These are phyloP conservation scores for Apiospora sp. DNA, from an alignment of 2,329 filamentous ascomycete genomes.

Conservation along the genomic window DNA sequence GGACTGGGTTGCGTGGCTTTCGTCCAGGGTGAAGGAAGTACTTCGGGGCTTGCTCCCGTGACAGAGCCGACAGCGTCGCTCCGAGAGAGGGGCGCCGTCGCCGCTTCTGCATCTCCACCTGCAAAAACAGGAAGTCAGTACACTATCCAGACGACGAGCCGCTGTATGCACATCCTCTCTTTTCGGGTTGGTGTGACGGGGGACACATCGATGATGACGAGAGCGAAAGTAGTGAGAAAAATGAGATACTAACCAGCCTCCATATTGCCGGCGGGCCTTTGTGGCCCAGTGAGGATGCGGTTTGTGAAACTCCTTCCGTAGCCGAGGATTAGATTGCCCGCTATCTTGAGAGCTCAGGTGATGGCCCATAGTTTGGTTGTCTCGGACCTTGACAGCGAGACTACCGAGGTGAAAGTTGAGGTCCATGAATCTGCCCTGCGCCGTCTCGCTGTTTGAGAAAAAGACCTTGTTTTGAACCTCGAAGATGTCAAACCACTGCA, in stretches of 20 bases:
- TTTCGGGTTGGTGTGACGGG: background rate
- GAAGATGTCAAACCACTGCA: constrained; percentile 16
- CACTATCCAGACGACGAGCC: background rate
- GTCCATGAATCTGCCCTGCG: background rate
- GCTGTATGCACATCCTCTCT: background rate
- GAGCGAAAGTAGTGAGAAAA: background rate
- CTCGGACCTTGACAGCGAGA: background rate
- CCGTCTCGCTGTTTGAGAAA: background rate
- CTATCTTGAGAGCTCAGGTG: background rate
- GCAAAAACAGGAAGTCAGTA: background rate
- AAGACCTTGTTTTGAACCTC: background rate
- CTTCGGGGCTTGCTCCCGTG: background rate
- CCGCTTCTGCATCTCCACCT: constrained; percentile 4
- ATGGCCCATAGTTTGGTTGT: background rate
- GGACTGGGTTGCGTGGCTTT: background rate
- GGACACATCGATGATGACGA: background rate
- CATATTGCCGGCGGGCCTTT: background rate
- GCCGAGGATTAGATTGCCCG: background rate
- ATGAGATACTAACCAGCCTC: background rate
- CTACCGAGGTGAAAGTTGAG: constrained; percentile 14
- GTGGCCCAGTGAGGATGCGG: background rate
- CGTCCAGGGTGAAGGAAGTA: background rate
- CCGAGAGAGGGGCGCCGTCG: background rate
- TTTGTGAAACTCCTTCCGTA: background rate
- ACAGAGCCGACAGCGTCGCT: background rate